Base-by-base conservation (phyloP, 2,329 filamentous ascomycete genomes). In the Phialemoniopsis sp. region DNA sequence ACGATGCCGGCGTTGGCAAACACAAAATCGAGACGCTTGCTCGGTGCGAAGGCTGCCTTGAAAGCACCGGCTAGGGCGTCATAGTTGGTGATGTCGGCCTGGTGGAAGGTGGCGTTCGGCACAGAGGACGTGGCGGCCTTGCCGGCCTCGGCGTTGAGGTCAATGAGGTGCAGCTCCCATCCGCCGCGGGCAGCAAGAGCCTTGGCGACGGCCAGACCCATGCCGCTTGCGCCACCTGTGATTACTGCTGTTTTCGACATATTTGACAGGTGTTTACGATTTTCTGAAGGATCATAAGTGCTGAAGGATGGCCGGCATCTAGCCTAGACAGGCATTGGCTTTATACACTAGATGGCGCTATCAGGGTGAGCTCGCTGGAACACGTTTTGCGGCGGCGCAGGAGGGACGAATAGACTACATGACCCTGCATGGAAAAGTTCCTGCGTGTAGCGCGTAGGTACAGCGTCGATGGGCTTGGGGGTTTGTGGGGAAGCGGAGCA, bases 201-300 rank as follows among this genome's bases (percentile, higher is more conserved):
- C 19, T 48, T 44, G 9, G 53, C 50, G 3, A 48, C 45, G 26
- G 45, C 51, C 4, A 54, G 42, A 29, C 52, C 53, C 48, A 55
- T 47, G 17, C 42, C 45, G 8, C 40, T 41, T 29, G 39, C 42
- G 3, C 47, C 46, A 13, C 47, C 48, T 3, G 50, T 51, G 26
- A 51, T 50, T 8, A 53, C 29, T 10, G 46, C 53, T 10, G 46
- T 40, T 21, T 50, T 49, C 2, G 33, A 36, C 26, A 8, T 34
- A n/a, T n/a, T n/a, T n/a, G n/a, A n/a, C n/a, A n/a, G n/a, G n/a
- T n/a, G n/a, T n/a, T n/a, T n/a, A n/a, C n/a, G n/a, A n/a, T n/a
- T n/a, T n/a, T n/a, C n/a, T n/a, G n/a, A n/a, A n/a, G n/a, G n/a
- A n/a, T n/a, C n/a, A n/a, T n/a, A n/a, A n/a, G n/a, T n/a, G n/a